Evolutionary conservation across 805 yeast genomes (phyloP).

Genomic region (Tetrapisispora arboricola): DNA sequence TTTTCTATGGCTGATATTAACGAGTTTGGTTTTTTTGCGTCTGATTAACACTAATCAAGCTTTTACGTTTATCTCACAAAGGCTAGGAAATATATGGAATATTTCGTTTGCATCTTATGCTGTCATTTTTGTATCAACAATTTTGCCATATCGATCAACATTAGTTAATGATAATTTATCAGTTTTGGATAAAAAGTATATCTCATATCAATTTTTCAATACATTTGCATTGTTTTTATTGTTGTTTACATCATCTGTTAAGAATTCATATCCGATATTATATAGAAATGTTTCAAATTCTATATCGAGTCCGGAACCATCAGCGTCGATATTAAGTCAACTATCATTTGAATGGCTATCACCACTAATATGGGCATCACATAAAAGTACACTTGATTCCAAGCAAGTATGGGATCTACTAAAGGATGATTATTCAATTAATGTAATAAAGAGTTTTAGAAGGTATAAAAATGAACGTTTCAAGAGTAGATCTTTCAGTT

Average conservation of each 20-base stretch:
- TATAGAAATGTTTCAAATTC: conserved; percentile 40
- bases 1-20: conserved; percentile 25
- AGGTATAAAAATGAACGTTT: conserved; percentile 22
- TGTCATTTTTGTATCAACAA: conserved; percentile 34
- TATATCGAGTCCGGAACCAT: conserved; percentile 68
- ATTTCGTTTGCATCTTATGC: conserved; percentile 45
- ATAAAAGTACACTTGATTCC: conserved; percentile 40
- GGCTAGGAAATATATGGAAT: conserved; percentile 52
- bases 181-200: conserved; percentile 27
- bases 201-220: conserved; percentile 38
- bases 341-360: conserved; percentile 71
- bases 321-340: conserved; percentile 49
- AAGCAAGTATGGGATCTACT: conserved; percentile 78
- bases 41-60: conserved; percentile 28
- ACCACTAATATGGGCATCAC: conserved; percentile 58
- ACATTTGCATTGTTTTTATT: conserved; percentile 35
- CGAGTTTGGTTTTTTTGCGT: conserved; percentile 25
- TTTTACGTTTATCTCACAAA: conserved; percentile 14
- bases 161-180: conserved; percentile 33
- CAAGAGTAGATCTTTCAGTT: conserved; percentile 39
- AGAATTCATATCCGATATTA: conserved; percentile 50
- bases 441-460: conserved; percentile 52
- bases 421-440: conserved; percentile 70
- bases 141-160: conserved; percentile 49
- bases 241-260: conserved; percentile 49